Conservation (phyloP, 768 basidiomycete species). For the Leccinum incarnatum region DNA sequence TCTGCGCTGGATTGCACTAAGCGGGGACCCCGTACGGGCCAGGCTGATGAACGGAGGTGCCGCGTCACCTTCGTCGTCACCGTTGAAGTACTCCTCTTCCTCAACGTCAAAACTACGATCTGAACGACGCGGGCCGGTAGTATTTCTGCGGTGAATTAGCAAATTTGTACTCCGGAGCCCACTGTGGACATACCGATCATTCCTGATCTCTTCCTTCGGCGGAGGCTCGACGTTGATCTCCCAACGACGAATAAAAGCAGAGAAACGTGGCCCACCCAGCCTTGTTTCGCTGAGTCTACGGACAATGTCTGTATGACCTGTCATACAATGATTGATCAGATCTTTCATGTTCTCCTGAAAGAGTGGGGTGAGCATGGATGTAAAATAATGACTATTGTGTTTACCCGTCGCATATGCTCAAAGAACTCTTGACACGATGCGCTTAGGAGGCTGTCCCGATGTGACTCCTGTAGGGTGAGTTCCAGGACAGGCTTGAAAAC, state of each 20-base stretch:
- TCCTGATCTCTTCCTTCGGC: constrained; percentile 49
- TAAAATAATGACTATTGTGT: constrained; percentile 20
- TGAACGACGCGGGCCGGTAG: constrained; percentile 38
- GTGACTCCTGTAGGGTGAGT: constrained; percentile 77
- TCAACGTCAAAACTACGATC: constrained; percentile 62
- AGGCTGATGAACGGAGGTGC: constrained; percentile 32
- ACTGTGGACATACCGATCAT: constrained; percentile 45
- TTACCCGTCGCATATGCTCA: constrained; percentile 83
- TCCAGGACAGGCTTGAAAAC: constrained; percentile 81
- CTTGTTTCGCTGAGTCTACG: constrained; percentile 58
- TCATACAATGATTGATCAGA: constrained; percentile 81
- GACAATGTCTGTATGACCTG: constrained; percentile 63
- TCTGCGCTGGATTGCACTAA: constrained; percentile 54
- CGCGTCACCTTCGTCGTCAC: constrained; percentile 67
- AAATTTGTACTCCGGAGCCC: neutral
- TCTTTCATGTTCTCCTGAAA: constrained; percentile 84
- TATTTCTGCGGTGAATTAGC: constrained; percentile 33
- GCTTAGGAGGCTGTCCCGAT: constrained; percentile 87
- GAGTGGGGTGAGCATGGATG: constrained; percentile 4
- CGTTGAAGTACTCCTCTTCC: constrained; percentile 94
- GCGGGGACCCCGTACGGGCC: constrained; percentile 28
- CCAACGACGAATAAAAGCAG: constrained; percentile 72
- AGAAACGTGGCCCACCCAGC: constrained; percentile 66
- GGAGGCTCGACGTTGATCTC: constrained; percentile 90
- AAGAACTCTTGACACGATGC: constrained; percentile 97